Evolutionary conservation across 768 basidiomycete species (phyloP).

Genomic region (Mycena venus): DNA sequence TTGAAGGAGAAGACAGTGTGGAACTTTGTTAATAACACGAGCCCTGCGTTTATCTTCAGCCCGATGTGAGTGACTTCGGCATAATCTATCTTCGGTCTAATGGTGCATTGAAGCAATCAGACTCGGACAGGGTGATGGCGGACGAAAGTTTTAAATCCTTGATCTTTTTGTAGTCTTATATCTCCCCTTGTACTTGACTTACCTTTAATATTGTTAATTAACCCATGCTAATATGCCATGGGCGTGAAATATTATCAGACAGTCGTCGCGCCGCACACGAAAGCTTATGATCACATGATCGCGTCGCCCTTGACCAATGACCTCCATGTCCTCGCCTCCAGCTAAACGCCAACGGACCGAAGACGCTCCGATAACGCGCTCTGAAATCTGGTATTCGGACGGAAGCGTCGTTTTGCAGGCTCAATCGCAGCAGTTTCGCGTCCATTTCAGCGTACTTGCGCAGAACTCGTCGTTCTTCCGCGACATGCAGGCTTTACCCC

Average conservation of each 20-base stretch:
- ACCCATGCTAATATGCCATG: no score
- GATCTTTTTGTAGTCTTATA: no score
- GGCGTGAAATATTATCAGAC: no score
- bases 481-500: conserved; percentile 2
- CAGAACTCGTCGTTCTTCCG: conserved; percentile 1
- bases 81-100: not conserved
- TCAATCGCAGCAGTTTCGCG: no score
- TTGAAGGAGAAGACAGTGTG: conserved; percentile 1
- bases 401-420: not conserved
- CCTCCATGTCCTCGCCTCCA: not conserved
- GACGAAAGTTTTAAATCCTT: no score
- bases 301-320: no score
- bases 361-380: not conserved
- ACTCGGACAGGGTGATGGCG: not conserved
- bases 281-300: no score
- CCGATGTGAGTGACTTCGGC: not conserved
- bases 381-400: not conserved
- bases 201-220: no score
- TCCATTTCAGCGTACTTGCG: not conserved
- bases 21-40: not conserved
- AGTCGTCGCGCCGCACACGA: no score
- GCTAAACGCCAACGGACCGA: not conserved
- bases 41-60: conserved; percentile 5
- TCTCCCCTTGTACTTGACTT: no score
- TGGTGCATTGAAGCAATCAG: not conserved